Base-by-base conservation (phyloP, 1,284 basidiomycete species). In the Puccinia triticina region DNA sequence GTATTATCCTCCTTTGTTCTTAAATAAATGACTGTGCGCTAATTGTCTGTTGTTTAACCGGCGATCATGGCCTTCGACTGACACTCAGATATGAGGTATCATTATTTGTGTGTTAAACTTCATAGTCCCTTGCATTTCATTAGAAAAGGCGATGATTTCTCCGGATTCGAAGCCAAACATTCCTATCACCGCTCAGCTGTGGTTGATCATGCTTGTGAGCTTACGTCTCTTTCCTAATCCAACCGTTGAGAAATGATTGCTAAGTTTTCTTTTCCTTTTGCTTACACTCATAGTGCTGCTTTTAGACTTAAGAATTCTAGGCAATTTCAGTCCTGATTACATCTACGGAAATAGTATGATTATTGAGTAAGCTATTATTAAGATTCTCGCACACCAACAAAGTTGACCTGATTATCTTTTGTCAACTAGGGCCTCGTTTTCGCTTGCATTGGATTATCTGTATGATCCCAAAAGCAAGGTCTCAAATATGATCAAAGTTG, bases 361-460 rank as follows among this genome's bases (percentile, higher is more conserved):
- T 26, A 57, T 82, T 34, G 69, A 61, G 80, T 82, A 64, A 74
- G 80, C 50, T 37, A 18, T 75, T 66, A 21, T 48, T 64, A 40
- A 37, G 21, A 46, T 12, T 7, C 29, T n/a, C 12, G n/a, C 53
- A 26, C 14, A 29, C 4, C 46, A 53, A 53, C 34, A 29, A 12
- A 29, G 55, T 23, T n/a, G n/a, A n/a, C 26, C 46, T 77, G 18
- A 50, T 46, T 77, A 34, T 67, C 0, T 23, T 34, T 23, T 43
- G 21, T 43, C 18, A 53, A 40, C 34, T 32, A 82, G 80, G 29
- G 80, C 80, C 23, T 82, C 71, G 8, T 75, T 82, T 61, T 82
- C 80, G 21, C 72, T 82, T 18, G 80, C 80, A 1, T 67, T 82
- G n/a, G 80, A 82, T 67, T 82, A 82, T 46, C 64, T 82, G 16